Evolutionary conservation across 768 basidiomycete species (phyloP).

Genomic region (Termitomyces sp.): DNA sequence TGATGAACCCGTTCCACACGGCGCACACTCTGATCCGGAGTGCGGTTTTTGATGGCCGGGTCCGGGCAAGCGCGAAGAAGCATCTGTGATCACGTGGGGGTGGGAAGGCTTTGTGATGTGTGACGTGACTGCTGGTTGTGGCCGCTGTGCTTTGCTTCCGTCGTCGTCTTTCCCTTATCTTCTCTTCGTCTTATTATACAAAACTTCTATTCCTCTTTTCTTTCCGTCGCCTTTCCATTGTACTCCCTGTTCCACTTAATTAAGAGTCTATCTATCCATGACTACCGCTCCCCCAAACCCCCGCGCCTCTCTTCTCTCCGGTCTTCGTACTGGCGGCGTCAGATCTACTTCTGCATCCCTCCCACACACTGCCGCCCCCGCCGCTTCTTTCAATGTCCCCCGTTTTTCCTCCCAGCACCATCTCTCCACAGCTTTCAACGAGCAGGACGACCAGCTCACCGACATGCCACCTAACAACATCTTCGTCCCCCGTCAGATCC

Average conservation of each 20-base stretch:
- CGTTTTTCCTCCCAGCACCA: slow-evolving; percentile 46
- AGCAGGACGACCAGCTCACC: slow-evolving; percentile 56
- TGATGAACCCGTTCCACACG: slow-evolving; percentile 95
- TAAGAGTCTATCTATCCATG: slow-evolving; percentile 36
- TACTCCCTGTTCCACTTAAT: slow-evolving; percentile 31
- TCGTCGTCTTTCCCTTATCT: slow-evolving; percentile 25
- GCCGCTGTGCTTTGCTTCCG: slow-evolving; percentile 22
- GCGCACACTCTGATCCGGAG: slow-evolving; percentile 82
- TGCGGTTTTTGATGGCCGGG: slow-evolving; percentile 73
- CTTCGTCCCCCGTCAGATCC: slow-evolving; percentile 43
- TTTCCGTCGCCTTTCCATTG: slow-evolving; percentile 6
- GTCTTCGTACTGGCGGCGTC: slow-evolving; percentile 87
- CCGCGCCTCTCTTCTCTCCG: slow-evolving; percentile 82
- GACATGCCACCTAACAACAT: slow-evolving; percentile 50
- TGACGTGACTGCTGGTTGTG: slow-evolving; percentile 20
- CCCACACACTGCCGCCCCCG: slow-evolving; percentile 67
- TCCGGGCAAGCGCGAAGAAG: slow-evolving; percentile 84
- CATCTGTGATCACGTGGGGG: slow-evolving; percentile 43
- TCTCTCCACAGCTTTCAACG: slow-evolving; percentile 31
- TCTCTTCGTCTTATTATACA: slow-evolving; percentile 23
- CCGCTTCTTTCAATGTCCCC: slow-evolving; percentile 58
- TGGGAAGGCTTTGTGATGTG: slow-evolving; percentile 20
- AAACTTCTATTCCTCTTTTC: slow-evolving; percentile 14
- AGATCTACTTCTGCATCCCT: slow-evolving; percentile 60
- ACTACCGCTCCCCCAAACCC: slow-evolving; percentile 43